phyloP scores from a whole-genome alignment of 2,329 filamentous ascomycete species.

The Xylaria sp. region DNA sequence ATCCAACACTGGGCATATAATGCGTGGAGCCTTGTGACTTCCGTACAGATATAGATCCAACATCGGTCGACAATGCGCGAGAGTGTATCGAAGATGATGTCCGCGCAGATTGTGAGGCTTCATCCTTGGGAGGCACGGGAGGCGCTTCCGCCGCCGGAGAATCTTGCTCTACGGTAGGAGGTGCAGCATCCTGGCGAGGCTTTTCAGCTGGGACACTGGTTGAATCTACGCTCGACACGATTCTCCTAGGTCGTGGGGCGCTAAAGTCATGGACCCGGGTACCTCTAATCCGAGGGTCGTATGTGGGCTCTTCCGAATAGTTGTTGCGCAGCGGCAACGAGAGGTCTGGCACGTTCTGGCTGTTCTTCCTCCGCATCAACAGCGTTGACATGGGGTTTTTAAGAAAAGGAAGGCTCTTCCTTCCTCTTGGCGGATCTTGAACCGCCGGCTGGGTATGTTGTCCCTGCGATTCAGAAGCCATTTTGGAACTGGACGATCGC shows the following conservation, averaged over 20 bases:
- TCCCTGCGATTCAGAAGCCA: slow-evolving; percentile 43
- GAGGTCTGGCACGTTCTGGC: slow-evolving; percentile 51
- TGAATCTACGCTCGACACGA: slow-evolving; percentile 38
- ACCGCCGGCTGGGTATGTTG: slow-evolving; percentile 35
- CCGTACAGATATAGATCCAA: slow-evolving; percentile 19
- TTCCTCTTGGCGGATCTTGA: slow-evolving; percentile 49
- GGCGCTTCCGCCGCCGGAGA: slow-evolving; percentile 32
- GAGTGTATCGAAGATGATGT: slow-evolving; percentile 42
- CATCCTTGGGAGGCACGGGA: slow-evolving; percentile 46
- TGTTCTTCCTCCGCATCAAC: slow-evolving; percentile 58
- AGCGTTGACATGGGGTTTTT: slow-evolving; percentile 64
- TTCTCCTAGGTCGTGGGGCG: slow-evolving; percentile 55
- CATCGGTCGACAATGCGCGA: slow-evolving; percentile 35
- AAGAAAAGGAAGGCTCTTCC: slow-evolving; percentile 59
- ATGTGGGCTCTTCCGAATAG: slow-evolving; percentile 49
- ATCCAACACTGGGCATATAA: slow-evolving; percentile 11
- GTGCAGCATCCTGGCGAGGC: slow-evolving; percentile 22
- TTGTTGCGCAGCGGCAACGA: slow-evolving; percentile 45
- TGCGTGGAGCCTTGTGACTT: slow-evolving; percentile 23
- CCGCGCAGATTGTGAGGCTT: slow-evolving; percentile 31
- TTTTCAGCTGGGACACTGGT: slow-evolving; percentile 24
- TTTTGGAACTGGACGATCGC: slow-evolving; percentile 46
- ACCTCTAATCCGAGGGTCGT: slow-evolving; percentile 66
- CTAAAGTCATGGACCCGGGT: slow-evolving; percentile 69
- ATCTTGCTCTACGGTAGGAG: slow-evolving; percentile 24